Evolutionary conservation across 192 early-diverging fungal genomes (phyloP), one percentile per base, ranked within the genome.

Genomic region (Cetraspora pellucida): DNA sequence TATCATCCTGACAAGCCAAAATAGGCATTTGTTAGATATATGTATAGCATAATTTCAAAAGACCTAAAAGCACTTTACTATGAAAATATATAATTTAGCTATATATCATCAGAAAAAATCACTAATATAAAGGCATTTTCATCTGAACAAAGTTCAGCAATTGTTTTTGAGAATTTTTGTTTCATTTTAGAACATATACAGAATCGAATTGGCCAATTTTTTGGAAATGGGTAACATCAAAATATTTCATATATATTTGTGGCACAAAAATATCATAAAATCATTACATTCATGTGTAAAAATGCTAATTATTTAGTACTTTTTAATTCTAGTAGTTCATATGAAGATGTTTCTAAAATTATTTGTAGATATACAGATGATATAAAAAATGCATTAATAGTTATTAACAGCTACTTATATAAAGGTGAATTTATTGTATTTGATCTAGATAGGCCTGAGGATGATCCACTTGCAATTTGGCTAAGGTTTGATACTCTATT

Each of bases 231-330:
- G 1, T 1, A 7, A 6, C 37, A 37, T 37, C 37, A 1, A 1
- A 37, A 37, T 37, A 37, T 37, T 37, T 37, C 1, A 37, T 1
- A 0, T 37, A 65, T 65, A 23, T 65, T 30, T 9, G 28, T 64
- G 30, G 30, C 61, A 64, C 28, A 64, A 9, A 64, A 2, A 64
- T 65, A 65, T 65, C 6, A 65, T 31, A 65, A 65, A 65, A 31
- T 5, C 3, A 23, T 21, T 30, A 65, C 30, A 30, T 30, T 65
- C 25, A 65, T 65, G 1, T 2, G 30, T 57, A 21, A 65, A 6
- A 65, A 65, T 65, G 25, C 30, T 2, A 30, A 23, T 31, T 31
- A 64, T 13, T 64, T 64, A 64, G 61, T 64, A 64, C 63, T 65
- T 23, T 65, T 65, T 31, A 65, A 65, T 25, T 65, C 63, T 65